Conservation (phyloP, 257 asterid genomes). For the Nicotiana knightiana region DNA sequence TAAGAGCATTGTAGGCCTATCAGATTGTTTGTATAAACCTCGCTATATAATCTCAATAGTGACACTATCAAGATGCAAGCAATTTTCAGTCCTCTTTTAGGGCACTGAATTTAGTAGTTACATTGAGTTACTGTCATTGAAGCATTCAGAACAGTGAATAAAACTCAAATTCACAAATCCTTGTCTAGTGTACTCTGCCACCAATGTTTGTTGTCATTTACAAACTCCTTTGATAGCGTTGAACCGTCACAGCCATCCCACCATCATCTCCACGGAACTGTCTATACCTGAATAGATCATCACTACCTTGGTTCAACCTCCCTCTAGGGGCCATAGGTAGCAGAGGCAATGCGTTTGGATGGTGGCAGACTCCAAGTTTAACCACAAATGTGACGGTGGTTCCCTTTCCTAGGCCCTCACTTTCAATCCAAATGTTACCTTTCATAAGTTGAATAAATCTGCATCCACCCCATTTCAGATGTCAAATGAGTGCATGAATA, state of each 20-base stretch:
- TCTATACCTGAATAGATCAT: slow-evolving; percentile 23
- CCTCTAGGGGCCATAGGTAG: slow-evolving; percentile 10
- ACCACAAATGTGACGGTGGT: slow-evolving; percentile 42
- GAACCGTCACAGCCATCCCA: background rate
- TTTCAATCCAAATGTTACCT: slow-evolving; percentile 61
- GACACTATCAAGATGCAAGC: background rate
- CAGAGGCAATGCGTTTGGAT: slow-evolving; percentile 19
- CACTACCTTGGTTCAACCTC: slow-evolving; percentile 21
- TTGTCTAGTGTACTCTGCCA: background rate
- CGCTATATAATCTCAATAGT: background rate
- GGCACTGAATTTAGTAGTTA: background rate
- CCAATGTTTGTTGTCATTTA: background rate
- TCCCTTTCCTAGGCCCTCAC: slow-evolving; percentile 59
- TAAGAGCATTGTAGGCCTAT: background rate
- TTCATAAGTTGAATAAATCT: slow-evolving; percentile 67
- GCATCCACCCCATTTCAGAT: background rate
- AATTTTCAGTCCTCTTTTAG: background rate
- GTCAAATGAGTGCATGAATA: background rate
- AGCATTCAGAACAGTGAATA: background rate
- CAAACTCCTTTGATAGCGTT: slow-evolving; percentile 19
- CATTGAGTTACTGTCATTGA: background rate
- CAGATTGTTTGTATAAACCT: background rate
- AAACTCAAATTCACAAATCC: background rate
- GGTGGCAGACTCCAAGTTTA: slow-evolving; percentile 33
- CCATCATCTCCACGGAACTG: slow-evolving; percentile 24